Conservation (phyloP, 2,329 filamentous ascomycete species). For the Zalaria obscura region DNA sequence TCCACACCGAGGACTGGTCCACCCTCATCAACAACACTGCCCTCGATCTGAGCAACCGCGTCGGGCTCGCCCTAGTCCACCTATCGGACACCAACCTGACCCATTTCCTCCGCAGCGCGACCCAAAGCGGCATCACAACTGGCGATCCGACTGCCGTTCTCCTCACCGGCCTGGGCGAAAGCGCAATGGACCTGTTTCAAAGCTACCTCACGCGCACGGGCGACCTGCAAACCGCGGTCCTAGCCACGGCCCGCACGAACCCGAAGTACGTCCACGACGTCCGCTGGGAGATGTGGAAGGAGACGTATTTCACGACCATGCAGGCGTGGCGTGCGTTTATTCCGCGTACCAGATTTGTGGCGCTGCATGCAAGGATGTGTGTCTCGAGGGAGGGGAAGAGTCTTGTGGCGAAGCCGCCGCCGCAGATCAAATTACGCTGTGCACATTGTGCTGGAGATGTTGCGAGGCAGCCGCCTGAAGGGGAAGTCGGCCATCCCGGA, state of each 20-base stretch:
- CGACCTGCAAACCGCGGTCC: constrained; percentile 65
- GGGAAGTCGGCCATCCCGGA: constrained; percentile 2
- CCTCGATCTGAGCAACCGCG: constrained; percentile 59
- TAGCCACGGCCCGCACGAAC: constrained; percentile 59
- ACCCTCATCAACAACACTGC: constrained; percentile 52
- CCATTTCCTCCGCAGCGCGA: constrained; percentile 35
- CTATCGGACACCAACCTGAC: constrained; percentile 39
- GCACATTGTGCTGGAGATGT: constrained; percentile 54
- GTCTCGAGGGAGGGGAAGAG: constrained; percentile 46
- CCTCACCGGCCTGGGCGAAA: constrained; percentile 62
- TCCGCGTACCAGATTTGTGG: constrained; percentile 63
- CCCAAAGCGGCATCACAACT: constrained; percentile 43
- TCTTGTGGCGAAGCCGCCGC: constrained; percentile 49
- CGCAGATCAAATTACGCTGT: constrained; percentile 63
- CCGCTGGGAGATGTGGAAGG: constrained; percentile 63
- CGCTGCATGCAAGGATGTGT: constrained; percentile 58
- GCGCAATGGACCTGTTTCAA: constrained; percentile 59
- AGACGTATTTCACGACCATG: constrained; percentile 58
- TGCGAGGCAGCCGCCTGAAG: constrained; percentile 26
- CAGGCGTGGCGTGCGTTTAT: constrained; percentile 57
- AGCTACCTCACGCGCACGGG: constrained; percentile 61
- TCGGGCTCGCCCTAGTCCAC: constrained; percentile 60
- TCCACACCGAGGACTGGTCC: constrained; percentile 64
- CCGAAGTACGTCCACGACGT: constrained; percentile 66
- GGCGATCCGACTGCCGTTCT: constrained; percentile 68